A percentile compares a stretch with the other conserved stretches of the same genome.
Conservation (phyloP, 1,139 yeast genomes). For the Debaryomycetaceae sp. region DNA sequence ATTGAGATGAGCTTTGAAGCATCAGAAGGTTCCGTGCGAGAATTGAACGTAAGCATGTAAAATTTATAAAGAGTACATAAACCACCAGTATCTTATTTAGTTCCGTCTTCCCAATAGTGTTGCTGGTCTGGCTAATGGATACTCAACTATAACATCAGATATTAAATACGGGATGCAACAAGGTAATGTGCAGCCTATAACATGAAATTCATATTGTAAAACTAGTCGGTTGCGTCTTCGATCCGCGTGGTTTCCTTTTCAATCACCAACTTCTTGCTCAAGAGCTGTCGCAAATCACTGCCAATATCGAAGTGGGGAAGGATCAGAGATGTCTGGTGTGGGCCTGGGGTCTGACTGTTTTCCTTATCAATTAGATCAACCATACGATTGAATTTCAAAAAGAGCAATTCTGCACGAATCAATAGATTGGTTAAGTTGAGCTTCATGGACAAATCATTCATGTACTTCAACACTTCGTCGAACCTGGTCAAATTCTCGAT, state of each 20-base stretch:
- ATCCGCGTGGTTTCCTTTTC: constrained; percentile 61
- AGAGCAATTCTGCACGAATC: constrained; percentile 77
- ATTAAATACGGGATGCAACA: no score
- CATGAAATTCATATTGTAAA: not conserved
- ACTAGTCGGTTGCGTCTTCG: constrained; percentile 41
- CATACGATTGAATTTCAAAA: constrained; percentile 74
- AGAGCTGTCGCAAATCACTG: constrained; percentile 52
- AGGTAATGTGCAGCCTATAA: not conserved
- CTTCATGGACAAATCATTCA: constrained; percentile 82
- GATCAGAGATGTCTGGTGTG: not conserved
- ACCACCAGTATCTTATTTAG: no score
- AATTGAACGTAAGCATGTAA: no score
- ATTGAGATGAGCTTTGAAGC: no score
- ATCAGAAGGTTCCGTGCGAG: no score
- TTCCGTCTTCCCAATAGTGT: no score
- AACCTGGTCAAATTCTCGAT: constrained; percentile 69
- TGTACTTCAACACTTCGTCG: constrained; percentile 88
- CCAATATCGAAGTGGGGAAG: constrained; percentile 23
- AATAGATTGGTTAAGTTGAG: constrained; percentile 72
- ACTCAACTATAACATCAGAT: no score
- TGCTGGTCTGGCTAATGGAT: no score
- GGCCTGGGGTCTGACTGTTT: constrained; percentile 21
- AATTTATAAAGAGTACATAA: no score
- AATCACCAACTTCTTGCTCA: constrained; percentile 58
- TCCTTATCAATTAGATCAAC: constrained; percentile 71